Evolutionary conservation across 2,329 filamentous ascomycete species (phyloP), one percentile per base, ranked within the genome.

Genomic region (Madurella mycetomatis): DNA sequence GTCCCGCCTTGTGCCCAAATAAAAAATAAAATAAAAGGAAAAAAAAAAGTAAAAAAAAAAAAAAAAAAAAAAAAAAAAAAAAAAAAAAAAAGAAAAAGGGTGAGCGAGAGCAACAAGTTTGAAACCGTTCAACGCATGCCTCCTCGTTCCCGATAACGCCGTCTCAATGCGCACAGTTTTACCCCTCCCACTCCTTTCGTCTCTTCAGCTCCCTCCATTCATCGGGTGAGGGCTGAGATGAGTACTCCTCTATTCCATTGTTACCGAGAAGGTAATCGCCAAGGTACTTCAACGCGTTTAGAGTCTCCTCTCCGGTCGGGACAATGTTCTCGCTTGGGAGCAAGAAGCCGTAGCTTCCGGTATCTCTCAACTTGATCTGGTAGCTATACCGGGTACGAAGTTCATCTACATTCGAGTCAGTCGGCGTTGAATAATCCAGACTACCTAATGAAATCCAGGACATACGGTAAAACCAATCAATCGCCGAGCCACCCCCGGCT

Each of bases 281-380:
- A 65, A 96, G 85, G 63, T 92, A 92, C 66, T 92, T 81, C 58
- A 96, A 78, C 0, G 91, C 90, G 61, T 87, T 86, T 61, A 92
- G 84, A 41, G 92, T 81, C 70, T 99, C 94, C 69, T 92, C 85
- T 9, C 94, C 92, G 0, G 90, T 94, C 0, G 92, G 91, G 2
- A 95, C 76, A 55, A 97, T 97, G 56, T 95, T 82, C 54, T 94
- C 87, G 54, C 82, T 86, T 0, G 94, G 94, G 4, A 97, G 75
- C 46, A 99, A 74, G 68, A 97, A 99, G 0, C 94, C 94, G 68
- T 97, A 97, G 68, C 85, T 94, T 9, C 94, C 94, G 0, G 88
- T 94, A 69, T 99, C 94, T 47, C 94, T 80, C 30, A 99, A 76
- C 73, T 97, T 97, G 72, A 94, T 87, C 76, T 97, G 94, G 69